Evolutionary conservation across 1,139 yeast species (phyloP), one percentile per base, ranked within the genome.

Genomic region (Blastobotrys malaysiensis): DNA sequence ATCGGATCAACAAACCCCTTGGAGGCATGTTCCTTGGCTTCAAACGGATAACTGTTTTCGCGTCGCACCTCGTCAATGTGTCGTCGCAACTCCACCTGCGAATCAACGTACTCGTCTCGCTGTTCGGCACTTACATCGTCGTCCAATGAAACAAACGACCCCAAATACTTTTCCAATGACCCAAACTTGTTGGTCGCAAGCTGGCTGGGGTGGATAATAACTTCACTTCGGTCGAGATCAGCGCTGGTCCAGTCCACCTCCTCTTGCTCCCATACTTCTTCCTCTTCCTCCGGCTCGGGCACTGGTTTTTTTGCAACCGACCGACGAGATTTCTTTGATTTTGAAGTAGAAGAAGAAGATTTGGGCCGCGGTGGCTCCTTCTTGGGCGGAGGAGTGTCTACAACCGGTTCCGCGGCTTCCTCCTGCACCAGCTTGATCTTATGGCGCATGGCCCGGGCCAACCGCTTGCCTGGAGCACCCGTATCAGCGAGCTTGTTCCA

Each of bases 141-240:
- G 63, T 91, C 96, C 52, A 76, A 81, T 61, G 75, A 79, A 67
- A 75, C 74, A 65, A 75, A 85, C 0, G 87, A 81, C 16, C 69
- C 59, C 31, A 85, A 69, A 56, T 76, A 80, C 0, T 68, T 73
- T 5, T 70, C 73, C 36, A 85, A 66, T 6, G 68, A 67, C 11
- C 62, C 58, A 57, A 65, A 78, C 52, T 73, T 62, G 1, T 82
- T 79, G 2, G 65, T 65, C 0, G 78, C 69, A 16, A 48, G 44
- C 20, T 43, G 55, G 21, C 45, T 49, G 19, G 26, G 51, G 36
- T 22, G 52, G 19, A 18, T 51, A 27, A 24, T 50, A 31, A 31
- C 39, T 1, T n/a, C n/a, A 39, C 51, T 27, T 43, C 49, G 14
- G 48, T 52, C 22, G 45, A 53, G 19, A 43, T 48, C 21, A 50